A percentile compares a stretch with the other conserved stretches of the same genome.
phyloP scores from a whole-genome alignment of 257 asterid species.

The Primulina tabacum region DNA sequence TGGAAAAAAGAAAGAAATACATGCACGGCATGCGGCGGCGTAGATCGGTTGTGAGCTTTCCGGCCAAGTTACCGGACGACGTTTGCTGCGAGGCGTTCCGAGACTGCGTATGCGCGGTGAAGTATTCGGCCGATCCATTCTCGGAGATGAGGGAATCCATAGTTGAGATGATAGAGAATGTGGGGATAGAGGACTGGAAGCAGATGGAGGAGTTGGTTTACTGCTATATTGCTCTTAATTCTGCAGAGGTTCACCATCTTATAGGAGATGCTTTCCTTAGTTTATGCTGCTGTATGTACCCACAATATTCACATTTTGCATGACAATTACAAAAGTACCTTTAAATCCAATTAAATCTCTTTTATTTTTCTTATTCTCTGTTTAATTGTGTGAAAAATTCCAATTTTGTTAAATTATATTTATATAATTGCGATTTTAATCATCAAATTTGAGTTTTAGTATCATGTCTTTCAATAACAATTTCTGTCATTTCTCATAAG shows the following conservation, averaged over 20 bases:
- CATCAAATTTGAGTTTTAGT: too few species aligned
- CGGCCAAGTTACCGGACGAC: conserved; percentile 55
- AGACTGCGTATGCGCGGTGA: conserved; percentile 61
- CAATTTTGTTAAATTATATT: too few species aligned
- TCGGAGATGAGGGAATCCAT: conserved; percentile 52
- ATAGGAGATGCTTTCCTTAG: conserved; percentile 59
- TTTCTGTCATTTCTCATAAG: too few species aligned
- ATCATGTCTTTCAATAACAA: too few species aligned
- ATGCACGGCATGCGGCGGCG: conserved; percentile 25
- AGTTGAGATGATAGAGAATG: conserved; percentile 42
- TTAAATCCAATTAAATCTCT: too few species aligned
- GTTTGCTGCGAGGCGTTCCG: conserved; percentile 31
- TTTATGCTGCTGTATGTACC: conserved; percentile 17
- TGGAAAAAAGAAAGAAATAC: conserved; percentile 21
- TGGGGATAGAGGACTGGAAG: conserved; percentile 53
- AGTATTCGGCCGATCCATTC: conserved; percentile 49
- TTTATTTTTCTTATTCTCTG: too few species aligned
- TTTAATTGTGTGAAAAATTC: too few species aligned
- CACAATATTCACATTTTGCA: too few species aligned
- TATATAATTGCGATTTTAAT: too few species aligned
- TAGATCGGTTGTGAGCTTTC: conserved; percentile 44
- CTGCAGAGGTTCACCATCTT: conserved; percentile 38
- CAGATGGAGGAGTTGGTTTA: conserved; percentile 66
- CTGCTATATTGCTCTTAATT: conserved; percentile 58
- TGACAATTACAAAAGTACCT: too few species aligned